Evolutionary conservation across 2,329 filamentous ascomycete species (phyloP), one percentile per base, ranked within the genome.

Genomic region (Neonectria ditissima): DNA sequence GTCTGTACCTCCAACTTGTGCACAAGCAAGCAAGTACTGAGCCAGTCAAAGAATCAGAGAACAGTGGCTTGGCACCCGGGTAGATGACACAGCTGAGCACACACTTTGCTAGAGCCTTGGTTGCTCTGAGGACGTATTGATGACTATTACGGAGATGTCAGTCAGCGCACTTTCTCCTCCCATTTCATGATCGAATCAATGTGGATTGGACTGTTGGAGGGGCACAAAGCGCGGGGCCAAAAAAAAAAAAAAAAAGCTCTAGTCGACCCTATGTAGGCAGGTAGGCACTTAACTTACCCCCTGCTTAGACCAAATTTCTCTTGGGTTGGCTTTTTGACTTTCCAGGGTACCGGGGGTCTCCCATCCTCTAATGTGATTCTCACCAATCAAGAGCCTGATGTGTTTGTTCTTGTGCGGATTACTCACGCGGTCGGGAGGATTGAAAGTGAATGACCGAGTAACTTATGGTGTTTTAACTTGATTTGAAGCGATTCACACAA

Each of bases 151-250:
- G 24, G 16, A n/a, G 45, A 48, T 28, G 16, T 4, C 24, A 48
- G 45, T 28, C 26, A 48, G 45, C 16, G 45, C 26, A n/a, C 45
- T 16, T 26, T 20, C 24, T n/a, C 16, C 24, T n/a, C 26, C 18
- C 5, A 28, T 6, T 16, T 14, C 14, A 11, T 10, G 26, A 30
- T 48, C 30, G 20, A 24, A 20, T 24, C 24, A 13, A 44, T 37
- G 41, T 47, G 22, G 22, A 26, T 7, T 37, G 32, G 32, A 16
- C 32, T 6, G 22, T 13, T 32, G 43, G 30, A 48, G 50, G 58
- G 50, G 41, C 41, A 58, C 14, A 44, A 44, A 44, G 37, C 47
- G 55, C 47, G 47, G 55, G 47, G 47, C 50, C n/a, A n/a, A n/a
- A n/a, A n/a, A n/a, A n/a, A n/a, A n/a, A n/a, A n/a, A 26, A 48